These are phyloP conservation scores for Gonium pectorale DNA, from an alignment of 139 green algal species.

Conservation along the genomic window DNA sequence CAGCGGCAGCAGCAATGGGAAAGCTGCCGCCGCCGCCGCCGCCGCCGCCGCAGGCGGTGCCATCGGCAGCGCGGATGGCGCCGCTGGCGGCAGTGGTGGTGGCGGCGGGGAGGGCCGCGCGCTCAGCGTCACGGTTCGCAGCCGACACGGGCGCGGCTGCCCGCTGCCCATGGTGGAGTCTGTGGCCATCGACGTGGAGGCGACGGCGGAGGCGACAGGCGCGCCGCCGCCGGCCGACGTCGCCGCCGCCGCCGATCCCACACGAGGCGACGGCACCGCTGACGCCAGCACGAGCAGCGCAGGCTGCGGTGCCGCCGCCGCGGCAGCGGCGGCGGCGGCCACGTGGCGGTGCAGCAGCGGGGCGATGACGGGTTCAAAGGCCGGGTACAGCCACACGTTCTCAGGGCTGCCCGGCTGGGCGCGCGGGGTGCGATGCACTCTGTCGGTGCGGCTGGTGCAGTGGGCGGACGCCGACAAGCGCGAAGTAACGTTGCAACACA, in stretches of 20 bases:
- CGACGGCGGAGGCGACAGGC: background rate
- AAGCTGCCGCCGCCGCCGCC: background rate
- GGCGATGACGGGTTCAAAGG: background rate
- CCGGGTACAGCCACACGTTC: background rate
- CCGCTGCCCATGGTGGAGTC: slow-evolving; percentile 69
- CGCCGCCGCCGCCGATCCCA: no score
- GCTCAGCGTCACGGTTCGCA: slow-evolving; percentile 62
- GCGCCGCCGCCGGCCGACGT: no score
- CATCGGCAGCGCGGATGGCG: background rate
- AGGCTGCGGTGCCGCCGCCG: background rate
- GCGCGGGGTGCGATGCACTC: background rate
- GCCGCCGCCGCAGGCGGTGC: background rate
- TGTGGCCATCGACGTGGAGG: background rate
- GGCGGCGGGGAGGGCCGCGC: slow-evolving; percentile 13
- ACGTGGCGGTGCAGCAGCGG: background rate
- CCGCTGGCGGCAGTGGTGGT: background rate
- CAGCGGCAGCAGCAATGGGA: background rate
- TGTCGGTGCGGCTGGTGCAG: slow-evolving; percentile 46
- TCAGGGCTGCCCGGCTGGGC: background rate
- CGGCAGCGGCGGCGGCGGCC: background rate
- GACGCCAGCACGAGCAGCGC: background rate
- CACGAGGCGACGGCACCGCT: no score
- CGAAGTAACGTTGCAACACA: slow-evolving; percentile 2
- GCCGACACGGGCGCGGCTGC: slow-evolving; percentile 61
- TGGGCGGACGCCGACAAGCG: slow-evolving; percentile 42